Conservation (phyloP, 805 yeast genomes). For the Monosporozyma aquatica region DNA sequence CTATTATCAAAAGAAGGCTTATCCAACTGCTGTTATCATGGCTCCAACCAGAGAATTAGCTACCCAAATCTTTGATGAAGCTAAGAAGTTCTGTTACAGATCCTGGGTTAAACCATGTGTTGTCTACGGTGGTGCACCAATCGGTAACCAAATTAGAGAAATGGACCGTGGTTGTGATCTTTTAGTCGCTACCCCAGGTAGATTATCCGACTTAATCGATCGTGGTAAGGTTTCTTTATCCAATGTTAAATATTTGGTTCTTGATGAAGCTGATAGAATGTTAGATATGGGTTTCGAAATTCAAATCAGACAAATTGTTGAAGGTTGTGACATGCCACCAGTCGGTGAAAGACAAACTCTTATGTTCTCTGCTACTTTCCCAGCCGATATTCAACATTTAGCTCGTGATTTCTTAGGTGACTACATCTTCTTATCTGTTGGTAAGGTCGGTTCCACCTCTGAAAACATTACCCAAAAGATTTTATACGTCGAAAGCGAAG, state of each 20-base stretch:
- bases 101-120: constrained; percentile 97
- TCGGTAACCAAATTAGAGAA: constrained; percentile 76
- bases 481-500: constrained; percentile 84
- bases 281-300: constrained; percentile 99
- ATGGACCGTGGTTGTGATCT: constrained; percentile 91
- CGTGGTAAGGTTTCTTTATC: constrained; percentile 87
- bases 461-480: constrained; percentile 96
- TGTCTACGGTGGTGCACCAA: constrained; percentile 98
- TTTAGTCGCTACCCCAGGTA: constrained; percentile 98
- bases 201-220: constrained; percentile 90
- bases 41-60: constrained; percentile 99
- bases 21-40: constrained; percentile 88
- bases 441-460: constrained; percentile 98
- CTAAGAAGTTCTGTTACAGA: constrained; percentile 90
- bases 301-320: constrained; percentile 96
- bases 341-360: constrained; percentile 89
- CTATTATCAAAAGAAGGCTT: constrained; percentile 62
- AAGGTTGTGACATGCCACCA: constrained; percentile 95
- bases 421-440: constrained; percentile 92
- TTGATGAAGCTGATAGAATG: constrained; percentile 99
- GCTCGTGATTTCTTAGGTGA: constrained; percentile 96
- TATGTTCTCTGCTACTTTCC: constrained; percentile 99
- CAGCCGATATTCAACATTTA: constrained; percentile 90
- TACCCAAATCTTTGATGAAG: constrained; percentile 92
- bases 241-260: constrained; percentile 85